Percentiles rank a stretch among this genome's conserved stretches.
Evolutionary conservation across 768 basidiomycete species (phyloP).

Genomic region (Psilocybe sp.): DNA sequence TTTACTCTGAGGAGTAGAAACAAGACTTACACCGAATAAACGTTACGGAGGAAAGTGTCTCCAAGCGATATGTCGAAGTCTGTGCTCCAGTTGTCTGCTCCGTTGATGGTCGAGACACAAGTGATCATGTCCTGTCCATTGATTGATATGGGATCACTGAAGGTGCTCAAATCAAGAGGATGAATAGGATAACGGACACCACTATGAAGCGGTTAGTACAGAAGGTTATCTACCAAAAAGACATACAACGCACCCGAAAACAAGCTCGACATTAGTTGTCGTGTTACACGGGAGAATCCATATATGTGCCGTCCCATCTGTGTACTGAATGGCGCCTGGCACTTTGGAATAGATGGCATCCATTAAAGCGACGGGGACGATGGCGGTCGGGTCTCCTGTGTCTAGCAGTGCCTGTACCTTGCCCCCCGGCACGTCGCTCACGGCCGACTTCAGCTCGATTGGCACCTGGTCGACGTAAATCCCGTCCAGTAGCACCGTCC

Average conservation of each 20-base stretch:
- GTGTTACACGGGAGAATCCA: constrained; percentile 41
- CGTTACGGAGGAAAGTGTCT: constrained; percentile 44
- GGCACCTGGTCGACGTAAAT: constrained; percentile 31
- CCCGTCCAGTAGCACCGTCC: constrained; percentile 40
- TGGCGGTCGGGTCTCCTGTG: constrained; percentile 39
- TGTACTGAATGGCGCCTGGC: constrained; percentile 29
- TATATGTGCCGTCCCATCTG: constrained; percentile 14
- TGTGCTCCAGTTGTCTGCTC: constrained; percentile 19
- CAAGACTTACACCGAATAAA: constrained; percentile 37
- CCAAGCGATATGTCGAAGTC: constrained; percentile 39
- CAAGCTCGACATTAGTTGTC: constrained; percentile 30
- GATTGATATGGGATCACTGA: constrained; percentile 19
- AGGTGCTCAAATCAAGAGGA: constrained; percentile 39
- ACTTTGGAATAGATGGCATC: constrained; percentile 38
- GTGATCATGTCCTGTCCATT: constrained; percentile 32
- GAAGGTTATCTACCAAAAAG: constrained; percentile 9
- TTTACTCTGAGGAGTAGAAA: not conserved
- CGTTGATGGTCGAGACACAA: constrained; percentile 33
- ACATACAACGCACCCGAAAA: constrained; percentile 33
- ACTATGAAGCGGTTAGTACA: constrained; percentile 7
- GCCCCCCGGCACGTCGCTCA: constrained; percentile 25
- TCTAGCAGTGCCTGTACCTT: constrained; percentile 37
- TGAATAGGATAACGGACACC: constrained; percentile 36
- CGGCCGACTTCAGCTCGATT: constrained; percentile 25
- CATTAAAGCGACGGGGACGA: constrained; percentile 29